Evolutionary conservation across 192 early-diverging fungal genomes (phyloP).

Genomic region (Mortierella alpina): DNA sequence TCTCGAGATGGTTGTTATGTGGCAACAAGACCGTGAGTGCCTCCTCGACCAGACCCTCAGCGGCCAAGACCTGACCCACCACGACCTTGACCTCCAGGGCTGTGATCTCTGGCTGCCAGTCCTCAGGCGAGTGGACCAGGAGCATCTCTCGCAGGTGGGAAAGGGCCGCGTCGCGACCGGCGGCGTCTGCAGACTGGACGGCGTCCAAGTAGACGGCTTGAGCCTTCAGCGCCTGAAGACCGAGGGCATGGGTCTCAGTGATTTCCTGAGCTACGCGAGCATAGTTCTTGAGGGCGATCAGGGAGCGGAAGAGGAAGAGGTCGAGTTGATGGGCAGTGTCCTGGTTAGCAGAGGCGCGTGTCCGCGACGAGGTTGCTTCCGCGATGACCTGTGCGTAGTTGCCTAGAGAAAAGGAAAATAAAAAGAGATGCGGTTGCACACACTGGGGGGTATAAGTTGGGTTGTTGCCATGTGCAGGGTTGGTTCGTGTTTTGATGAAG

Average conservation of each 20-base stretch:
- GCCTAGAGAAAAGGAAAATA: constrained; percentile 6
- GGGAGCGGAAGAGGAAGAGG: constrained; percentile 81
- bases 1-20: constrained; percentile 83
- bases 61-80: constrained; percentile 70
- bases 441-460: neutral
- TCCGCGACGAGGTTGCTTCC: constrained; percentile 56
- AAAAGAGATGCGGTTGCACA: neutral
- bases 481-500: neutral
- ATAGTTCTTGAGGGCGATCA: constrained; percentile 82
- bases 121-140: constrained; percentile 62
- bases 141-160: constrained; percentile 60
- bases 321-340: constrained; percentile 64
- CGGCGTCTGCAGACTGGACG: constrained; percentile 52
- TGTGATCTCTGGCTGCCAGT: constrained; percentile 49
- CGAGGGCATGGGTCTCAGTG: constrained; percentile 56
- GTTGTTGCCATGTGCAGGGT: neutral
- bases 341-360: constrained; percentile 78
- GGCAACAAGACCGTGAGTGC: constrained; percentile 76
- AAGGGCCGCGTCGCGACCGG: constrained; percentile 58
- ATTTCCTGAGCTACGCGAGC: constrained; percentile 76
- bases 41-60: constrained; percentile 72
- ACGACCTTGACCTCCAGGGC: constrained; percentile 68
- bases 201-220: constrained; percentile 72
- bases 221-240: constrained; percentile 74
- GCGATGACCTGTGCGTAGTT: constrained; percentile 29